These are phyloP conservation scores for Paxillus involutus DNA, from an alignment of 768 basidiomycete genomes.

Conservation along the genomic window DNA sequence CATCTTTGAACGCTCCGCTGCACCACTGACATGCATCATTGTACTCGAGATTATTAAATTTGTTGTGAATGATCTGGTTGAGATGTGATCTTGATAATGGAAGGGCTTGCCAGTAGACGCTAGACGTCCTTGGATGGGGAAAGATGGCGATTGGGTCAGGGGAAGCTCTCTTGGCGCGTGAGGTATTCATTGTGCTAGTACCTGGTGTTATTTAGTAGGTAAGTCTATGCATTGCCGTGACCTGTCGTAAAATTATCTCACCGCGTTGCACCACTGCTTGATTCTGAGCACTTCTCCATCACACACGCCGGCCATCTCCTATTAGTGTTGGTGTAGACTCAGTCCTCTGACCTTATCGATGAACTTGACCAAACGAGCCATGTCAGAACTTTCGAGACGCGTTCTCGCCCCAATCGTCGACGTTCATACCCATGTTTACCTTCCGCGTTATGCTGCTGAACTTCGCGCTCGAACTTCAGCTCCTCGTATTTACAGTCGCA, in stretches of 20 bases:
- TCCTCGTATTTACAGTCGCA: constrained; percentile 62
- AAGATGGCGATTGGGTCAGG: constrained; percentile 3
- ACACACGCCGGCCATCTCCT: constrained; percentile 6
- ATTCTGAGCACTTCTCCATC: constrained; percentile 7
- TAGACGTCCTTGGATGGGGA: constrained; percentile 1
- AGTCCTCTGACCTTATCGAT: constrained; percentile 25
- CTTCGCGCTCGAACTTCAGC: constrained; percentile 62
- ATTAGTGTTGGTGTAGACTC: too few relatives aligned
- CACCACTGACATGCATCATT: background rate
- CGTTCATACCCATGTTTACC: constrained; percentile 85
- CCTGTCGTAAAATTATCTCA: constrained; percentile 17
- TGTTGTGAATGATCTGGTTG: background rate
- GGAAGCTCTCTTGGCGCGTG: background rate
- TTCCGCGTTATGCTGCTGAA: constrained; percentile 73
- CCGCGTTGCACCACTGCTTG: constrained; percentile 5
- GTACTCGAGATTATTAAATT: constrained; percentile 1
- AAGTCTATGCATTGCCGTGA: constrained; percentile 5
- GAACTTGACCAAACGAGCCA: constrained; percentile 22
- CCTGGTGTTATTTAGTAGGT: constrained; percentile 13
- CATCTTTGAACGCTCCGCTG: constrained; percentile 11
- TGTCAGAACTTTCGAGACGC: constrained; percentile 24
- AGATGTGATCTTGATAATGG: background rate
- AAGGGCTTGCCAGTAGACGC: background rate
- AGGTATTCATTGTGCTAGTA: constrained; percentile 8
- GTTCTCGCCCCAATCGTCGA: constrained; percentile 56